Percentiles rank a stretch among this genome's conserved stretches.
Evolutionary conservation across 495 filamentous ascomycete species (phyloP).

Genomic region (Bombardia bombarda): DNA sequence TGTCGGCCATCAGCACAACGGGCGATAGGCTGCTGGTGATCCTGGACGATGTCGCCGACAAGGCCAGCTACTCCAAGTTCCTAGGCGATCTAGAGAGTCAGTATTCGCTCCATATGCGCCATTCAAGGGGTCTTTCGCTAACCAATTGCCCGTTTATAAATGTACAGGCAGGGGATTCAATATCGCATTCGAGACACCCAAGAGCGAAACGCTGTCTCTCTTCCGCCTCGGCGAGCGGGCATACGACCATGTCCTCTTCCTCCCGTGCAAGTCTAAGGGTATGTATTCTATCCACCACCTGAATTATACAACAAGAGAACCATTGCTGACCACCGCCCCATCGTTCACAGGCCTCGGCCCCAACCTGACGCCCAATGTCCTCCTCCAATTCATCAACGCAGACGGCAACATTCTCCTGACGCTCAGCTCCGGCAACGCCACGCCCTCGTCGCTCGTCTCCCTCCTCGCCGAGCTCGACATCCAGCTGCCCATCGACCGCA

Average conservation of each 20-base stretch:
- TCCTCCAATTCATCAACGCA: conserved; percentile 85
- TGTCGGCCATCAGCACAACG: conserved; percentile 68
- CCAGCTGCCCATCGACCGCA: conserved; percentile 75
- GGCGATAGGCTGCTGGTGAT: conserved; percentile 81
- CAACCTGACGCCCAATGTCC: conserved; percentile 70
- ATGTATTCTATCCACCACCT: not conserved
- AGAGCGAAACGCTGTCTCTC: conserved; percentile 70
- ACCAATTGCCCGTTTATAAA: conserved; percentile 10
- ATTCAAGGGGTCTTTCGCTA: not conserved
- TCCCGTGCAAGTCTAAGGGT: conserved; percentile 88
- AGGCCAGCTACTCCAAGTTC: conserved; percentile 72
- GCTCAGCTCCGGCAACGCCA: conserved; percentile 66
- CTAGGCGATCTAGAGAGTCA: conserved; percentile 74
- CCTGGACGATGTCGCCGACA: conserved; percentile 72
- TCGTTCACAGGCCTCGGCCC: conserved; percentile 66
- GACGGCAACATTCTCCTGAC: conserved; percentile 87
- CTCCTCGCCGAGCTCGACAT: conserved; percentile 89
- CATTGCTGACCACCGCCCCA: not conserved
- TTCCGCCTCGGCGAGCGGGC: conserved; percentile 80
- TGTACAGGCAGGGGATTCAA: conserved; percentile 76
- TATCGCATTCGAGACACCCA: conserved; percentile 74
- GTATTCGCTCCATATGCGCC: conserved; percentile 2
- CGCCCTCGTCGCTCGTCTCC: conserved; percentile 71
- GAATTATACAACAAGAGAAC: not conserved
- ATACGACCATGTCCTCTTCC: conserved; percentile 84